phyloP scores from a whole-genome alignment of 768 basidiomycete species.

The Galerina marginata region DNA sequence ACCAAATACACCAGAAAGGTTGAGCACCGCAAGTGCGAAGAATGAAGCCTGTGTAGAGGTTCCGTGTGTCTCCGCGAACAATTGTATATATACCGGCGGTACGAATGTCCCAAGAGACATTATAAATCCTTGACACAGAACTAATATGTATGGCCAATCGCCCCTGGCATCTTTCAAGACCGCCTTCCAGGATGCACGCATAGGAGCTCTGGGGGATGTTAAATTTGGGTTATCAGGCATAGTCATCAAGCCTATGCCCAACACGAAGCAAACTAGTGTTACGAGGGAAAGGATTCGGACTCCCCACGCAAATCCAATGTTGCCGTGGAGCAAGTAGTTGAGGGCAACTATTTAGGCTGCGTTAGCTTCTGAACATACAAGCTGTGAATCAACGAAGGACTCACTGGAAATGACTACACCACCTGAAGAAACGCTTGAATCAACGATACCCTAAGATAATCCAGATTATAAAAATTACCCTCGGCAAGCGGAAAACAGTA shows the following conservation, averaged over 20 bases:
- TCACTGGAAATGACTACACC: constrained; percentile 37
- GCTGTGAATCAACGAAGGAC: too few species aligned
- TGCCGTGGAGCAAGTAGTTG: constrained; percentile 14
- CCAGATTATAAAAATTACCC: not conserved
- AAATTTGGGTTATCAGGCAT: constrained; percentile 5
- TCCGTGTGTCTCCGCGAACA: constrained; percentile 9
- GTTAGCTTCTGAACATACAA: not conserved
- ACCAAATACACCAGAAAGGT: constrained; percentile 34
- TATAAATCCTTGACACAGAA: constrained; percentile 6
- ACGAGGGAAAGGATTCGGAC: constrained; percentile 9
- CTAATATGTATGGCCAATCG: constrained; percentile 9
- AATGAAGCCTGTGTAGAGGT: constrained; percentile 1
- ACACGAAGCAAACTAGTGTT: constrained; percentile 1
- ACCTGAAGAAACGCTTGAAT: constrained; percentile 45
- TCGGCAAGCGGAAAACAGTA: too few species aligned
- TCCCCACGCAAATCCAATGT: constrained; percentile 12
- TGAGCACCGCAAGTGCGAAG: constrained; percentile 38
- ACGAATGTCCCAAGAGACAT: constrained; percentile 11
- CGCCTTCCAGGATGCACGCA: not conserved
- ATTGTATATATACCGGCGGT: constrained; percentile 11
- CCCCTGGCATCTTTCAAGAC: not conserved
- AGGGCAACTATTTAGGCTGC: not conserved
- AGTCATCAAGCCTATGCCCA: constrained; percentile 5
- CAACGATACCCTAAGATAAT: constrained; percentile 27
- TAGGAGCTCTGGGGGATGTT: not conserved